Evolutionary conservation across 164 flowering plant genomes (phyloP).

Genomic region (Chimonanthus salicifolius): DNA sequence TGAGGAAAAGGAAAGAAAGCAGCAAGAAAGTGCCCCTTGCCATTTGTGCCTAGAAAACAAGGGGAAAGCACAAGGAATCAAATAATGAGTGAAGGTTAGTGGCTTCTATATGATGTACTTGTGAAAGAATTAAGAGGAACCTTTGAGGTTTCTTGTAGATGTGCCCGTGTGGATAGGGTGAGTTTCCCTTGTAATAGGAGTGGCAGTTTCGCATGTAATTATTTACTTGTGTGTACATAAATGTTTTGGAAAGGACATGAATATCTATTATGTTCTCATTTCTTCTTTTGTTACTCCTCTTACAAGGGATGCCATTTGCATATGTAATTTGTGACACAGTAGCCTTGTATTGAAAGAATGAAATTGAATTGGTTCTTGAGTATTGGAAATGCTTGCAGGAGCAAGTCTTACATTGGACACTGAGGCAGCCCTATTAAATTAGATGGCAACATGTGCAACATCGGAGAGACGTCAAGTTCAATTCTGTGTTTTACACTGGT

Average conservation of each 20-base stretch:
- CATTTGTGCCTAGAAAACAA: slow-evolving; percentile 9
- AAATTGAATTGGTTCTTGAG: no score
- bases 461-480: no score
- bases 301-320: not conserved
- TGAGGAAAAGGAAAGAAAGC: slow-evolving; percentile 53
- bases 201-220: not conserved
- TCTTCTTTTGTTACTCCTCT: not conserved
- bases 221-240: not conserved
- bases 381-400: no score
- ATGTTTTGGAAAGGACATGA: not conserved
- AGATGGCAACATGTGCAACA: no score
- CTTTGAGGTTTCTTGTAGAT: not conserved
- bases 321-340: not conserved
- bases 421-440: no score
- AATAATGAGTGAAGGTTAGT: not conserved
- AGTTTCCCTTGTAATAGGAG: not conserved
- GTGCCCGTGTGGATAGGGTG: not conserved
- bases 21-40: slow-evolving; percentile 32
- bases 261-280: not conserved
- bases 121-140: not conserved
- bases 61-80: not conserved
- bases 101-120: not conserved
- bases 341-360: not conserved
- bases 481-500: no score
- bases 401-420: no score